phyloP scores from a whole-genome alignment of 192 early-diverging fungal genomes.

The Backusella tuberculispora region DNA sequence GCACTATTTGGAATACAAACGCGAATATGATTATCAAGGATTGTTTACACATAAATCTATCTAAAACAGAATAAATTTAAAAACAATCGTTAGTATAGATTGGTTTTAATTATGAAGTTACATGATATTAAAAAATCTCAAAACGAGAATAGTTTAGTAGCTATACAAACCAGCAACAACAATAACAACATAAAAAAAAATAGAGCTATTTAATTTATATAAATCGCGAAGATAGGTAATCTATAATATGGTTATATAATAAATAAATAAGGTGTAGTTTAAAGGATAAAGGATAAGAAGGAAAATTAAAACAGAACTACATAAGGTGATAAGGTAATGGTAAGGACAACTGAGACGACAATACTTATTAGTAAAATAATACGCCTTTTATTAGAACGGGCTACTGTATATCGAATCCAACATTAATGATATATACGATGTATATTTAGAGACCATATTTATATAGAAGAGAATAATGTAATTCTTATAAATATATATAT shows the following conservation, averaged over 20 bases:
- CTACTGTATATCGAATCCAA: no score
- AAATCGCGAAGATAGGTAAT: background rate
- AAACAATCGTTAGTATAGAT: background rate
- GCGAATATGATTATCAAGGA: background rate
- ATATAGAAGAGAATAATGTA: no score
- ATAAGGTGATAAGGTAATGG: background rate
- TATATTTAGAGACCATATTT: no score
- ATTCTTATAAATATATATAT: background rate
- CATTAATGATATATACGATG: no score
- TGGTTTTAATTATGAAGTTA: background rate
- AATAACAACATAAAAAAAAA: background rate
- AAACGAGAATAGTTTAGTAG: background rate
- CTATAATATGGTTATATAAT: background rate
- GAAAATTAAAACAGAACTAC: slow-evolving; percentile 14
- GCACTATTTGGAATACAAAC: background rate
- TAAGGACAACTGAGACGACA: background rate
- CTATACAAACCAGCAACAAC: background rate
- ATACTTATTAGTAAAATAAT: background rate
- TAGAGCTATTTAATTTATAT: background rate
- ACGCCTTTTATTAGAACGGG: no score
- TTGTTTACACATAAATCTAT: background rate
- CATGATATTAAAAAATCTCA: background rate
- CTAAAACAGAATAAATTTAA: background rate
- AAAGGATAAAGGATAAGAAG: background rate
- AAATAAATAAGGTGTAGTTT: background rate